Conservation (phyloP, 805 yeast species). For the Kuraishia hungarica region DNA sequence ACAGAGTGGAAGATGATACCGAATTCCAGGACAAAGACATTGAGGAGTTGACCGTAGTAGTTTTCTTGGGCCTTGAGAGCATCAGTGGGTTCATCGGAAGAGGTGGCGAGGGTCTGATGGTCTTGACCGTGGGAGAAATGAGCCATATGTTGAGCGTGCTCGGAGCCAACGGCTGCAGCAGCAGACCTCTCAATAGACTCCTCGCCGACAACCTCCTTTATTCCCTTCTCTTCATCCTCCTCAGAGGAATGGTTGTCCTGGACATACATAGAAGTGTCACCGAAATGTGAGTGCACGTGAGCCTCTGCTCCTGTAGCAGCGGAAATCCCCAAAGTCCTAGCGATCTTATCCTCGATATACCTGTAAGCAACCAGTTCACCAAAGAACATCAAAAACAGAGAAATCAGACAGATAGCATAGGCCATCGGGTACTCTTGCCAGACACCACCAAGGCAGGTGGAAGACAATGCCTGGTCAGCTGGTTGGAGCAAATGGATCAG, state of each 20-base stretch:
- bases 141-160: slow-evolving; percentile 19
- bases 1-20: slow-evolving; percentile 81
- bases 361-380: slow-evolving; percentile 42
- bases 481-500: slow-evolving; percentile 69
- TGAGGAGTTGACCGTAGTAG: slow-evolving; percentile 47
- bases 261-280: slow-evolving; percentile 27
- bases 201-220: not conserved
- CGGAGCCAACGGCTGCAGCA: not conserved
- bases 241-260: slow-evolving; percentile 18
- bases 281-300: slow-evolving; percentile 50
- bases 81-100: not conserved
- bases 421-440: slow-evolving; percentile 47
- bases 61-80: slow-evolving; percentile 26
- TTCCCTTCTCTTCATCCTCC: slow-evolving; percentile 3
- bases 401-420: slow-evolving; percentile 41
- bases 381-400: slow-evolving; percentile 43
- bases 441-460: slow-evolving; percentile 56
- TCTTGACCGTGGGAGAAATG: slow-evolving; percentile 31
- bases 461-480: slow-evolving; percentile 48
- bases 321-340: slow-evolving; percentile 7
- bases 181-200: not conserved
- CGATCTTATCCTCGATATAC: slow-evolving; percentile 26
- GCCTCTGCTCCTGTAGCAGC: slow-evolving; percentile 15
- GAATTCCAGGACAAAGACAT: slow-evolving; percentile 58
- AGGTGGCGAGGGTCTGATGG: slow-evolving; percentile 15